These are phyloP conservation scores for Aureobasidium sp. DNA, from an alignment of 2,329 filamentous ascomycete genomes.

Conservation along the genomic window DNA sequence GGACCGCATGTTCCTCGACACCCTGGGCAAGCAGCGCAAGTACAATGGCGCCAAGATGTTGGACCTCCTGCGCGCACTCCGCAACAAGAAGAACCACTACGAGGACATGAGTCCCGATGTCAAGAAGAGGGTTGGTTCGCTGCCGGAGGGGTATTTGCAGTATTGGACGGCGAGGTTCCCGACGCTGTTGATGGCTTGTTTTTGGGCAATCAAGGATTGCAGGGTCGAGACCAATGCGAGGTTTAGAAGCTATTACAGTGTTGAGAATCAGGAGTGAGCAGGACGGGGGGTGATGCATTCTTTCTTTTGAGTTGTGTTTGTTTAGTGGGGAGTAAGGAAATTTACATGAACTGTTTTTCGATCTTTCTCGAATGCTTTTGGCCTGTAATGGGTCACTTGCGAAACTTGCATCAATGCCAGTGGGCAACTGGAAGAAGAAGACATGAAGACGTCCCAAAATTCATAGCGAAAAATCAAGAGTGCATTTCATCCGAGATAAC, in stretches of 20 bases:
- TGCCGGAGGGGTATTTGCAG: conserved; percentile 70
- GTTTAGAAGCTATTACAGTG: conserved; percentile 58
- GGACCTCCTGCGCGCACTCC: conserved; percentile 76
- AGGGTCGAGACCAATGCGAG: conserved; percentile 54
- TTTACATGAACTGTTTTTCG: too few relatives aligned
- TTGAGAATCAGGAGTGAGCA: not conserved
- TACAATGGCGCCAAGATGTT: conserved; percentile 78
- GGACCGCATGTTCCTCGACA: conserved; percentile 76
- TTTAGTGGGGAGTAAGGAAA: too few relatives aligned
- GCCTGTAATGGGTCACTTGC: too few relatives aligned
- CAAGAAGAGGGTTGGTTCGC: conserved; percentile 60
- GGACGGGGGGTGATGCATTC: too few relatives aligned
- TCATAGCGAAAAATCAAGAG: too few relatives aligned
- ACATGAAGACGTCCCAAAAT: too few relatives aligned
- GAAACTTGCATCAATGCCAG: too few relatives aligned
- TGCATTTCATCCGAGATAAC: too few relatives aligned
- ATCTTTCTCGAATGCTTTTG: too few relatives aligned
- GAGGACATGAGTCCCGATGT: conserved; percentile 85
- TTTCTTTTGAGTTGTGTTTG: too few relatives aligned
- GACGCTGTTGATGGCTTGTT: conserved; percentile 66
- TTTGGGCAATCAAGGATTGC: conserved; percentile 61
- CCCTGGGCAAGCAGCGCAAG: conserved; percentile 86
- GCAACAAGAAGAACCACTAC: conserved; percentile 97
- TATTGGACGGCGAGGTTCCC: conserved; percentile 82
- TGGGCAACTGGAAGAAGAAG: too few relatives aligned